A percentile compares a stretch with the other conserved stretches of the same genome.
These are phyloP conservation scores for Mrakia blollopis DNA, from an alignment of 768 basidiomycete species.

Conservation along the genomic window DNA sequence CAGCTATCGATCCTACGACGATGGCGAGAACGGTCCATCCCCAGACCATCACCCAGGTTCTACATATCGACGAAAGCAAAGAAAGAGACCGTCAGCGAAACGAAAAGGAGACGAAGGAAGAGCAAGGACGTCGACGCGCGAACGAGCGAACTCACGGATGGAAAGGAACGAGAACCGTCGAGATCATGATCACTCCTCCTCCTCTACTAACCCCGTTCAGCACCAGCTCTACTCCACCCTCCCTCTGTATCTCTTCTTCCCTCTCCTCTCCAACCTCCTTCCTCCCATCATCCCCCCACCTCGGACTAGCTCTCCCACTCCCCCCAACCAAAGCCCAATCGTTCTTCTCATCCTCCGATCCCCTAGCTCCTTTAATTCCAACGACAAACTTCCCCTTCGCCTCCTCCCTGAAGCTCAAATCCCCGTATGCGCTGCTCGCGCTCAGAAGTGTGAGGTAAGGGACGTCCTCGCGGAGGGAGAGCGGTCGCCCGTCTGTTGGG, in stretches of 20 bases:
- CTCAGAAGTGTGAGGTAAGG: slow-evolving; percentile 68
- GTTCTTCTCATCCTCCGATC: slow-evolving; percentile 18
- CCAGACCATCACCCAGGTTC: slow-evolving; percentile 71
- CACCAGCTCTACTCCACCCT: slow-evolving; percentile 54
- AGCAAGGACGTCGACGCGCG: background rate
- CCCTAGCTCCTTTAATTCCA: slow-evolving; percentile 47
- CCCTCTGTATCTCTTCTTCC: slow-evolving; percentile 49
- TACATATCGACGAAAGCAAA: background rate
- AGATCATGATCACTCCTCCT: slow-evolving; percentile 85
- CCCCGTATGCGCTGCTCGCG: slow-evolving; percentile 62
- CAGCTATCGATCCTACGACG: slow-evolving; percentile 56
- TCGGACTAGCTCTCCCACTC: slow-evolving; percentile 50
- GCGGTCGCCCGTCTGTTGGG: slow-evolving; percentile 62
- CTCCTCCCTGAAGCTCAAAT: slow-evolving; percentile 66
- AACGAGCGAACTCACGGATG: slow-evolving; percentile 50
- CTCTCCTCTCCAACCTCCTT: background rate
- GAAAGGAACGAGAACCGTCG: slow-evolving; percentile 74
- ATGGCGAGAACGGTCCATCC: slow-evolving; percentile 47
- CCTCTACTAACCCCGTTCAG: slow-evolving; percentile 61
- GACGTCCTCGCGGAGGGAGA: slow-evolving; percentile 64
- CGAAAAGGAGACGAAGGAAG: background rate
- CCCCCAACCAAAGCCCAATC: slow-evolving; percentile 26
- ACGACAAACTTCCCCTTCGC: slow-evolving; percentile 46
- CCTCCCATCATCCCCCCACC: background rate
- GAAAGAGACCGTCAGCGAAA: background rate